Evolutionary conservation across 2,329 filamentous ascomycete genomes (phyloP).

Genomic region (Diplodia mutila): DNA sequence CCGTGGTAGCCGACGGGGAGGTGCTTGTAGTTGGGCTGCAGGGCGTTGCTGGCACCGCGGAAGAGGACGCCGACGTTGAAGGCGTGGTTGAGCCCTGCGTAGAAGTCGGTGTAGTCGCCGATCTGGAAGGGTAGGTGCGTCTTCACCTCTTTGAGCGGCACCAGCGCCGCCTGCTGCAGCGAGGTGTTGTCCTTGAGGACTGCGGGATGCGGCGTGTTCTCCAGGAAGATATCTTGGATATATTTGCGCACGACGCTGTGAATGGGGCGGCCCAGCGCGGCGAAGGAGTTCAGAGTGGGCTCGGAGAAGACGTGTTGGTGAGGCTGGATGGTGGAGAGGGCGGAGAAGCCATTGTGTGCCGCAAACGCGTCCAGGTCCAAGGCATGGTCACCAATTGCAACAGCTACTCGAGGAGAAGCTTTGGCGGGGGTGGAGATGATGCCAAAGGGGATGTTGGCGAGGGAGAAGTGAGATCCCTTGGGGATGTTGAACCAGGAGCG

Average conservation of each 20-base stretch:
- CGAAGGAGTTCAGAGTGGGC: conserved; percentile 73
- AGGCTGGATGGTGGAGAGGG: conserved; percentile 59
- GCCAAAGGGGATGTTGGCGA: conserved; percentile 82
- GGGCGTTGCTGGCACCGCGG: conserved; percentile 70
- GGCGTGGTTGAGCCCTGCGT: conserved; percentile 78
- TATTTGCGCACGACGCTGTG: conserved; percentile 71
- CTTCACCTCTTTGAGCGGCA: conserved; percentile 62
- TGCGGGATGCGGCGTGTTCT: conserved; percentile 62
- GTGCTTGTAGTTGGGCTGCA: conserved; percentile 81
- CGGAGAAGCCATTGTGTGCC: conserved; percentile 61
- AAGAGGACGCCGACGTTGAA: conserved; percentile 74
- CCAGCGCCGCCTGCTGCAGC: conserved; percentile 61
- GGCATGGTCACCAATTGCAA: conserved; percentile 73
- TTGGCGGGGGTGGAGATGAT: conserved; percentile 70
- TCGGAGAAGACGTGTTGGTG: conserved; percentile 66
- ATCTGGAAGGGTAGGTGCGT: conserved; percentile 77
- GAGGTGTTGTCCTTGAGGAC: conserved; percentile 65
- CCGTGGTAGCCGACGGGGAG: conserved; percentile 83
- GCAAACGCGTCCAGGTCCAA: conserved; percentile 70
- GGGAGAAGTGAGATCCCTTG: conserved; percentile 67
- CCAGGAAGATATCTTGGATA: conserved; percentile 68
- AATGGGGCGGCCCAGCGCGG: conserved; percentile 68
- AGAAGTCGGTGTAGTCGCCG: conserved; percentile 86
- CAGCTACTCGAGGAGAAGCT: conserved; percentile 63
- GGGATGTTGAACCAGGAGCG: conserved; percentile 64